Evolutionary conservation across 2,329 filamentous ascomycete species (phyloP), one percentile per base, ranked within the genome.

Genomic region (Colletotrichum cereale): DNA sequence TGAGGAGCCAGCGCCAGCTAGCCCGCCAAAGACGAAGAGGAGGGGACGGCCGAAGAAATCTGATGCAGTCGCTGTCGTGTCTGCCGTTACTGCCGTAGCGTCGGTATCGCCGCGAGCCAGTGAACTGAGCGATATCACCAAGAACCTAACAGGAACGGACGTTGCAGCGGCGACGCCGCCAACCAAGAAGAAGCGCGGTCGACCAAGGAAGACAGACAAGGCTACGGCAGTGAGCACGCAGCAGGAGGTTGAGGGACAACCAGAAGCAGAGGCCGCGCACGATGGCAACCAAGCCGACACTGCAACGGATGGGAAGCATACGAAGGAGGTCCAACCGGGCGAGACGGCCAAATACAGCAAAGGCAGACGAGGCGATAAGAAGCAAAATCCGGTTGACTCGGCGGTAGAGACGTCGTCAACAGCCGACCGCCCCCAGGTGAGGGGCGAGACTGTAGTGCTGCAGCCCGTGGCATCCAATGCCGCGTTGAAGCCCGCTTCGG

Each of bases 201-300:
- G 84, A 26, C 84, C 84, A 21, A 82, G 79, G 68, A 86, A 85
- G 67, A 73, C 75, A 2, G 78, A 78, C 31, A 76, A 77, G 52
- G 65, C 57, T 16, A 56, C 50, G 12, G 36, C 26, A 67, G 61
- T 58, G 53, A 71, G 55, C 55, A 67, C 70, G 61, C 70, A 62
- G 55, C 67, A 64, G 40, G 52, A 57, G 57, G 38, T 36, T 26
- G 50, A 63, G 31, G 62, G 21, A 58, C 47, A 52, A 18, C 34
- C 34, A 14, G 42, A 21, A 26, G 42, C 11, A 29, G 63, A 42
- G 38, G 18, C 47, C 50, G 47, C 18, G 34, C 47, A 53, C 21
- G 62, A 50, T 40, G 29, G 24, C 48, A 66, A 42, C 21, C 34
- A 42, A 21, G 14, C 14, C 56, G 16, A 38, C 16, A 12, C 36